A percentile compares a stretch with the other conserved stretches of the same genome.
These are phyloP conservation scores for Epithemia pelagica DNA, from an alignment of 108 stramenopile genomes.

Conservation along the genomic window DNA sequence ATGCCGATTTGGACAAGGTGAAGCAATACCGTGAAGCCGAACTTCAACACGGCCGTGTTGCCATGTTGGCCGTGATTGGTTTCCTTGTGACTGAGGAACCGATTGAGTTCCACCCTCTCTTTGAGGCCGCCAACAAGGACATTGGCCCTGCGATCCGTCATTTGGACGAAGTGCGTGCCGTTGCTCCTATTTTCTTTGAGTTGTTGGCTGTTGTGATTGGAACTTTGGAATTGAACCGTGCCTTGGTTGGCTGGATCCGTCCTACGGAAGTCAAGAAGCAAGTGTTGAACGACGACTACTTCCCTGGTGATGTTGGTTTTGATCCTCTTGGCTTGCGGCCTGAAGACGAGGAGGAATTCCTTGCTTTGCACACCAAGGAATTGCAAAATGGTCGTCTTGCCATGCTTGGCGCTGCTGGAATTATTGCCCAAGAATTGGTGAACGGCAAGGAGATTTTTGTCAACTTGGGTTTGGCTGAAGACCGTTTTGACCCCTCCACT, in stretches of 20 bases:
- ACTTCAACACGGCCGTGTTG: constrained; percentile 73
- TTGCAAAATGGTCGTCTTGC: constrained; percentile 88
- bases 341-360: constrained; percentile 48
- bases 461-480: constrained; percentile 36
- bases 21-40: constrained; percentile 88
- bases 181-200: constrained; percentile 37
- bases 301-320: constrained; percentile 64
- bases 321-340: constrained; percentile 47
- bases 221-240: constrained; percentile 43
- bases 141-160: constrained; percentile 37
- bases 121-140: constrained; percentile 33
- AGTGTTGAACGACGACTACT: constrained; percentile 44
- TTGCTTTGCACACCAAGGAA: constrained; percentile 78
- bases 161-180: constrained; percentile 32
- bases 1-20: constrained; percentile 53
- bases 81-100: constrained; percentile 62
- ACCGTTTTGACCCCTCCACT: constrained; percentile 29
- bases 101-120: constrained; percentile 63
- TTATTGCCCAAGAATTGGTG: constrained; percentile 76
- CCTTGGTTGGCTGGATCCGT: constrained; percentile 59
- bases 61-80: constrained; percentile 46
- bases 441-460: constrained; percentile 70
- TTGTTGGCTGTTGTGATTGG: constrained; percentile 57
- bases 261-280: constrained; percentile 47
- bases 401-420: constrained; percentile 83